Conservation (phyloP, 352 stramenopile genomes). For the Phytopythium chamaehyphon region DNA sequence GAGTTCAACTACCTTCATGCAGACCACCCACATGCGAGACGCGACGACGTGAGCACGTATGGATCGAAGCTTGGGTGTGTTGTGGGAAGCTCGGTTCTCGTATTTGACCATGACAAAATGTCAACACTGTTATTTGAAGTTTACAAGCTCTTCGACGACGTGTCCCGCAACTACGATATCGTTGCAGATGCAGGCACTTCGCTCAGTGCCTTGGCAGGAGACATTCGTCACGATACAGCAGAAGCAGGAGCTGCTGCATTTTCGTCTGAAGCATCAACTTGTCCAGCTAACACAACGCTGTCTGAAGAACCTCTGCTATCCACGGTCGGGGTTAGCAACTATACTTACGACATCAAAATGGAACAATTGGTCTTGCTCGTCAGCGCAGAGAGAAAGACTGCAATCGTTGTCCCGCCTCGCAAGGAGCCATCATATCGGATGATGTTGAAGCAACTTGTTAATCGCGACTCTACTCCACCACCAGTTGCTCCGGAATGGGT, state of each 20-base stretch:
- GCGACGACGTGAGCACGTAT: constrained; percentile 46
- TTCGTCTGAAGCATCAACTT: constrained; percentile 29
- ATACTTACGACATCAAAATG: constrained; percentile 72
- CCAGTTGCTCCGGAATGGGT: constrained; percentile 62
- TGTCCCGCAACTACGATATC: constrained; percentile 48
- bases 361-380: constrained; percentile 67
- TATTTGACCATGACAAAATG: constrained; percentile 77
- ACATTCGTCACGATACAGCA: neutral
- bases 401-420: constrained; percentile 14
- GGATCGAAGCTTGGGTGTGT: constrained; percentile 67
- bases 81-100: constrained; percentile 62
- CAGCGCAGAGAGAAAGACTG: constrained; percentile 41
- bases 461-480: constrained; percentile 36
- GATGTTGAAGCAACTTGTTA: constrained; percentile 72
- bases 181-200: neutral
- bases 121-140: constrained; percentile 52
- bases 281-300: constrained; percentile 23
- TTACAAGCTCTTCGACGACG: constrained; percentile 47
- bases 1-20: constrained; percentile 69
- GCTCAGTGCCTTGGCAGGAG: no score
- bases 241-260: neutral
- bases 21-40: constrained; percentile 52
- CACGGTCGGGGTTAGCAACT: constrained; percentile 29
- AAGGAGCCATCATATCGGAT: constrained; percentile 69
- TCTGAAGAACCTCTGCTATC: constrained; percentile 16